Evolutionary conservation across 1,284 basidiomycete genomes (phyloP).

Genomic region (Cutaneotrichosporon mucoides): DNA sequence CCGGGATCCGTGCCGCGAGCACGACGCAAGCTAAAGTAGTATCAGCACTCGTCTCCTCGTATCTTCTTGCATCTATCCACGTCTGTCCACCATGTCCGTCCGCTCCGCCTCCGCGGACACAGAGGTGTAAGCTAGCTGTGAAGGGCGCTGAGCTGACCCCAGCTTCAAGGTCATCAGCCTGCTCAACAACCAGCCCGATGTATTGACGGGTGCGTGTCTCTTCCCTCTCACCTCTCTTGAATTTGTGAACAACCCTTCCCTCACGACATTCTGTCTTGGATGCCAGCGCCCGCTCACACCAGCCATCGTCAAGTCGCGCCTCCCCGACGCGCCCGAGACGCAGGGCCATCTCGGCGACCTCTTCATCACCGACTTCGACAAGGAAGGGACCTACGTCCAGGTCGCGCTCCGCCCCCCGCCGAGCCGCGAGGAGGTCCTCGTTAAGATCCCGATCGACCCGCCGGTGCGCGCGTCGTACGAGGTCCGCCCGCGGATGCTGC

Average conservation of each 20-base stretch:
- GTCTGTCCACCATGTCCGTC: neutral
- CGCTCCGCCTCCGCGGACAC: neutral
- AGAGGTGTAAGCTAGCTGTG: constrained; percentile 4
- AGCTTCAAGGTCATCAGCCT: constrained; percentile 12
- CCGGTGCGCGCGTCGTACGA: constrained; percentile 20
- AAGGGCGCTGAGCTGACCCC: neutral
- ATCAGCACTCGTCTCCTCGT: too few relatives aligned
- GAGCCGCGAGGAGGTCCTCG: constrained; percentile 9
- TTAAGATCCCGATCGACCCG: constrained; percentile 26
- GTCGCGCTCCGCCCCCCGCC: constrained; percentile 29
- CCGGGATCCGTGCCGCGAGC: too few relatives aligned
- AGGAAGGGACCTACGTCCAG: constrained; percentile 14
- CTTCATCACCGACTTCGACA: constrained; percentile 24
- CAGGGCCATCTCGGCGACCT: constrained; percentile 33
- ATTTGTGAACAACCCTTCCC: too few relatives aligned
- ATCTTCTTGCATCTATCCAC: neutral
- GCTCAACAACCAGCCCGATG: constrained; percentile 33
- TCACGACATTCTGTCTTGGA: neutral
- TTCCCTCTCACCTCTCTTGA: too few relatives aligned
- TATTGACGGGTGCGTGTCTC: constrained; percentile 27
- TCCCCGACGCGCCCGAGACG: constrained; percentile 9
- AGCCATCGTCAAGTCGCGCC: constrained; percentile 31
- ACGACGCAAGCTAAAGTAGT: too few relatives aligned
- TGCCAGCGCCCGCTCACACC: neutral
- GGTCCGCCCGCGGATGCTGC: constrained; percentile 14